Conservation (phyloP, 1,284 basidiomycete genomes). For the Ganoderma boninense region DNA sequence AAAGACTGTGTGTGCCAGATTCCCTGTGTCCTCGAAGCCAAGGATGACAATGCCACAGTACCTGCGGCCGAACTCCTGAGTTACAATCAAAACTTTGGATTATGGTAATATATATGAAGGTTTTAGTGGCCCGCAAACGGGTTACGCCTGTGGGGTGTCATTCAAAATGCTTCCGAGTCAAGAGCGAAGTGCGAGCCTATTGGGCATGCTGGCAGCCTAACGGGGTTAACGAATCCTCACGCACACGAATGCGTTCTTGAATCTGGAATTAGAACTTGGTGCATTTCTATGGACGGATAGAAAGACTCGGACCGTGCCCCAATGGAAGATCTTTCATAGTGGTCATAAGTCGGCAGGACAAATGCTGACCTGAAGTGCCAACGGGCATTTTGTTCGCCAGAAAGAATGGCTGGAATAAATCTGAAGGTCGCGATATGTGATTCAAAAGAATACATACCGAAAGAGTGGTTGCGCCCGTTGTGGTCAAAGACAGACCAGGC, state of each 20-base stretch:
- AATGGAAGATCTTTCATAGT: not conserved
- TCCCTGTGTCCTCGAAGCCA: too few species aligned
- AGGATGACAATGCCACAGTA: too few species aligned
- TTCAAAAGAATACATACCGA: not conserved
- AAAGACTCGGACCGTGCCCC: not conserved
- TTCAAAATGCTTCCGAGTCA: not conserved
- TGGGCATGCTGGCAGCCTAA: not conserved
- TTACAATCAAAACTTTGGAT: too few species aligned
- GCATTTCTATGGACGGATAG: not conserved
- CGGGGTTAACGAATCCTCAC: not conserved
- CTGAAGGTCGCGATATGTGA: too few species aligned
- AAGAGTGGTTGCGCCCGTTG: not conserved
- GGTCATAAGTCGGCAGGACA: not conserved
- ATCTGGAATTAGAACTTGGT: not conserved
- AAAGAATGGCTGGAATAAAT: not conserved
- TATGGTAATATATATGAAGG: not conserved
- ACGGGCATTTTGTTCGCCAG: not conserved
- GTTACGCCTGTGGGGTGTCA: too few species aligned
- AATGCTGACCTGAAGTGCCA: not conserved
- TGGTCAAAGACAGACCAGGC: not conserved
- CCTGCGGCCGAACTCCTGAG: too few species aligned
- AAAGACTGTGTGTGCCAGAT: too few species aligned
- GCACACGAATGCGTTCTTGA: not conserved
- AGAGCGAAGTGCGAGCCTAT: not conserved
- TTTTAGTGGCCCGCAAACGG: not conserved